Evolutionary conservation across 352 stramenopile species (phyloP), one percentile per base, ranked within the genome.

Genomic region (Globisporangium polare): DNA sequence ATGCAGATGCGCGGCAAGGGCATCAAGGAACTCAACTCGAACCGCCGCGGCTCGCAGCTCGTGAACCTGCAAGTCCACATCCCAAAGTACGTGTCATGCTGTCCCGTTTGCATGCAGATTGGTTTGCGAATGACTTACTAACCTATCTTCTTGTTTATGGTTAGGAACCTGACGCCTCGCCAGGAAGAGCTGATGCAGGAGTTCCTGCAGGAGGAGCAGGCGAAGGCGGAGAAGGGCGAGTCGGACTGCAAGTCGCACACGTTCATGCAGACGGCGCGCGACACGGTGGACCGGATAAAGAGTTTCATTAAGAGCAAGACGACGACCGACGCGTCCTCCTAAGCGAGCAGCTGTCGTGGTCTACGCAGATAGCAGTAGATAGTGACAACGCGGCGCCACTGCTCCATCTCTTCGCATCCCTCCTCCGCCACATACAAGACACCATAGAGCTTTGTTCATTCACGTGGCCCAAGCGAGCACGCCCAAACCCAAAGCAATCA

Each of bases 41-140:
- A 83, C 63, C 84, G 89, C 60, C 83, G 92, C 33, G 97, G 97
- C 51, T 97, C 98, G 69, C 97, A 99, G 74, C 80, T 98, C 46
- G 96, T 99, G 35, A 97, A 98, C 65, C 62, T 99, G 31, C 96
- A 98, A 72, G 86, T 99, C 53, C 76, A 97, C 65, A 90, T 99
- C 50, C 97, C 97, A 56, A 98, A 94, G 78, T 94, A 82, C 69
- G 78, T 86, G 15, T 51, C n/a, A 9, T 41, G 17, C 17, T 54
- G 29, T 17, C 22, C 5, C 5, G 3, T 59, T 22, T 20, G 33
- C 15, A 39, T 39, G 10, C 10, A 17, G 9, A 39, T 12, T 39
- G 33, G 33, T 9, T 39, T 12, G 33, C 15, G 33, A 43, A 13
- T 68, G 20, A 46, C 31, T 17, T 17, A 43, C 18, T 68, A 17